phyloP scores from a whole-genome alignment of 169 alveolate genomes.

The Cryptosporidium xiaoi region DNA sequence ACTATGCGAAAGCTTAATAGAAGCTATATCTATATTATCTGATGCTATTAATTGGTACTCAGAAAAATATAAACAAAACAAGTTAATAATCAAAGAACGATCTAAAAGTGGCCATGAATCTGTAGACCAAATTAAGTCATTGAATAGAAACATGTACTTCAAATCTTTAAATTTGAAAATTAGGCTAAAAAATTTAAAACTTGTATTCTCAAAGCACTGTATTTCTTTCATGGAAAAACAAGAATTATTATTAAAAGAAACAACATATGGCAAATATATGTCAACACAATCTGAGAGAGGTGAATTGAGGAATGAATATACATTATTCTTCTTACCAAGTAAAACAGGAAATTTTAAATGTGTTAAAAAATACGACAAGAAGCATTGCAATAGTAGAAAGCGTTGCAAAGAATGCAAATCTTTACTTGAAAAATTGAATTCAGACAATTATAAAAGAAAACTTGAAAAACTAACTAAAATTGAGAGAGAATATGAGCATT shows the following conservation, averaged over 20 bases:
- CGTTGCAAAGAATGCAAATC: constrained; percentile 8
- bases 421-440: not conserved
- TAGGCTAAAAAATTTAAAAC: constrained; percentile 9
- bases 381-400: not conserved
- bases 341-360: not conserved
- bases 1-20: not conserved
- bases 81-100: not conserved
- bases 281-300: not conserved
- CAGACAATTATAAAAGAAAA: not conserved
- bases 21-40: not conserved
- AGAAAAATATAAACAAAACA: not conserved
- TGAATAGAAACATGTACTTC: not conserved
- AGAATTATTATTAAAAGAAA: constrained; percentile 4
- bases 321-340: not conserved
- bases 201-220: constrained; percentile 20
- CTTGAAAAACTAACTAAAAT: not conserved
- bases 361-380: not conserved
- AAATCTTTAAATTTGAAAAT: constrained; percentile 4
- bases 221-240: constrained; percentile 2
- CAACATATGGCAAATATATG: constrained; percentile 14
- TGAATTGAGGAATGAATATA: not conserved
- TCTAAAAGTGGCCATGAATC: not conserved
- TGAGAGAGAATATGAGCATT: not conserved
- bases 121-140: not conserved
- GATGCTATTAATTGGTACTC: not conserved